A percentile compares a stretch with the other conserved stretches of the same genome.
Evolutionary conservation across 2,329 filamentous ascomycete species (phyloP).

Genomic region (Pseudomassariella vexata): DNA sequence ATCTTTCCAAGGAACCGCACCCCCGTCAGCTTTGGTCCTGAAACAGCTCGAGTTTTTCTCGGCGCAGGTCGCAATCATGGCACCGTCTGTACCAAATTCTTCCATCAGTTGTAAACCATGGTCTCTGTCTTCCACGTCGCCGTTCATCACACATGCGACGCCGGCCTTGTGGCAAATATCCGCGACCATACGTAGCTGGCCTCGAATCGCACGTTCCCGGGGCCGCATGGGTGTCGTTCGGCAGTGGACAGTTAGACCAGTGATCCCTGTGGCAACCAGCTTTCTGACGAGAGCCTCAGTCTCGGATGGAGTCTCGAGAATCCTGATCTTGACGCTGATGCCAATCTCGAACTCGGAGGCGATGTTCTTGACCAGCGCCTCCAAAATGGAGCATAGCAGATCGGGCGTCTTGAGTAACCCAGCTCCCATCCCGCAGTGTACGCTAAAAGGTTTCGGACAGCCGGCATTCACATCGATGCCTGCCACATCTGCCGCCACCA

Average conservation of each 20-base stretch:
- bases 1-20: constrained; percentile 67
- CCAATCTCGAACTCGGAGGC: constrained; percentile 76
- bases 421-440: constrained; percentile 90
- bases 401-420: constrained; percentile 83
- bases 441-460: constrained; percentile 97
- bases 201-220: constrained; percentile 77
- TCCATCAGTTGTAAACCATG: constrained; percentile 65
- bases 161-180: constrained; percentile 75
- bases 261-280: constrained; percentile 84
- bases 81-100: constrained; percentile 84
- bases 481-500: constrained; percentile 81
- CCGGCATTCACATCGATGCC: constrained; percentile 97
- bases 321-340: constrained; percentile 93
- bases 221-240: constrained; percentile 95
- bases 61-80: constrained; percentile 93
- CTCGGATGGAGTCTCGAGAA: constrained; percentile 69
- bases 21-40: constrained; percentile 61
- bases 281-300: constrained; percentile 73
- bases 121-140: constrained; percentile 74
- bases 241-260: constrained; percentile 87
- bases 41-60: constrained; percentile 92
- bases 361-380: constrained; percentile 74
- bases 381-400: constrained; percentile 74
- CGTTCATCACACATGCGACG: constrained; percentile 93
- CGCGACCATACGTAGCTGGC: constrained; percentile 79